Evolutionary conservation across 768 basidiomycete species (phyloP).

Genomic region (Strobilomyces confusus): DNA sequence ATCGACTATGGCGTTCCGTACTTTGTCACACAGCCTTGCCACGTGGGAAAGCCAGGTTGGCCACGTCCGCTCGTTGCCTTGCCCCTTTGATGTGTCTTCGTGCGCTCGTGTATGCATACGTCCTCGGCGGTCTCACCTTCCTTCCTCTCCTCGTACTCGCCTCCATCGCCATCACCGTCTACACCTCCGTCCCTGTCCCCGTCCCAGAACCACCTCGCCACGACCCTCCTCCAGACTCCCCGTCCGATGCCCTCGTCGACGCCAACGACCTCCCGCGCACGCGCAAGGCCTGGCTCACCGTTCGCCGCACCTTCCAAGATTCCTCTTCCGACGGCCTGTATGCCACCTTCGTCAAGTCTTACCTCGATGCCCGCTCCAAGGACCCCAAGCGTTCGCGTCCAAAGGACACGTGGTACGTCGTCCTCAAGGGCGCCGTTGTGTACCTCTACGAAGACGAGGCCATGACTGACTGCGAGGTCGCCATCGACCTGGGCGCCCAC

Average conservation of each 20-base stretch:
- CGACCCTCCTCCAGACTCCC: slow-evolving; percentile 27
- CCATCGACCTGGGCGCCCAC: slow-evolving; percentile 79
- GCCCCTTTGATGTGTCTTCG: slow-evolving; percentile 49
- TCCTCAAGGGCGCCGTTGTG: slow-evolving; percentile 85
- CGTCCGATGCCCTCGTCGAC: slow-evolving; percentile 23
- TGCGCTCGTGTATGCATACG: slow-evolving; percentile 75
- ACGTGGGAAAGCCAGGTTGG: too few relatives aligned
- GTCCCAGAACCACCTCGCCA: slow-evolving; percentile 37
- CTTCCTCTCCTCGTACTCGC: slow-evolving; percentile 68
- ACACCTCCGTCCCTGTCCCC: slow-evolving; percentile 82
- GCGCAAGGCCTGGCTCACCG: slow-evolving; percentile 79
- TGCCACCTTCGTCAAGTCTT: slow-evolving; percentile 74
- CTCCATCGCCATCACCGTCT: slow-evolving; percentile 59
- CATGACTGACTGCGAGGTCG: slow-evolving; percentile 87
- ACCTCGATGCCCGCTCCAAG: slow-evolving; percentile 77
- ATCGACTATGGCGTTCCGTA: too few relatives aligned
- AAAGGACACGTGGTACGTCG: slow-evolving; percentile 91
- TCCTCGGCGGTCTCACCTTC: slow-evolving; percentile 88
- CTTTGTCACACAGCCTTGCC: too few relatives aligned
- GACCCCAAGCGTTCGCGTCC: slow-evolving; percentile 81
- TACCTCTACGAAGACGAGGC: slow-evolving; percentile 93
- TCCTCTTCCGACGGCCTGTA: slow-evolving; percentile 60
- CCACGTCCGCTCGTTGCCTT: not conserved
- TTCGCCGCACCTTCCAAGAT: slow-evolving; percentile 77
- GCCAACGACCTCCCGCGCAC: slow-evolving; percentile 58